These are phyloP conservation scores for Millerago galiae DNA, from an alignment of 805 yeast genomes.

Conservation along the genomic window DNA sequence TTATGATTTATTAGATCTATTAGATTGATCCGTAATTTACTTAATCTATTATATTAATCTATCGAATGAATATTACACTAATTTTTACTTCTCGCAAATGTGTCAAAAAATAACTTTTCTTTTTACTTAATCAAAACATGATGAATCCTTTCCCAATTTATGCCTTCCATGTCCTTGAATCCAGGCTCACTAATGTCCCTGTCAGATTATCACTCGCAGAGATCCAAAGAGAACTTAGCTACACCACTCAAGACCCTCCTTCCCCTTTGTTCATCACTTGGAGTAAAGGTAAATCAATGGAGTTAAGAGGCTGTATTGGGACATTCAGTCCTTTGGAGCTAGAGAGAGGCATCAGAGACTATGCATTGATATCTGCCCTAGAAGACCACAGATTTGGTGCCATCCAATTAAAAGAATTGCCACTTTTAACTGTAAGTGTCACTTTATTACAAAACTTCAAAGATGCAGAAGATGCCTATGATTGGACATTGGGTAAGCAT, in stretches of 20 bases:
- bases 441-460: slow-evolving; percentile 60
- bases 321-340: slow-evolving; percentile 59
- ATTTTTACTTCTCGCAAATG: no score
- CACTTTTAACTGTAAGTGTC: slow-evolving; percentile 40
- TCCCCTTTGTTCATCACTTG: slow-evolving; percentile 86
- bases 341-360: slow-evolving; percentile 53
- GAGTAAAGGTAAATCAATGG: slow-evolving; percentile 36
- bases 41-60: no score
- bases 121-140: not conserved
- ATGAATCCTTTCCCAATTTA: slow-evolving; percentile 20
- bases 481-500: slow-evolving; percentile 56
- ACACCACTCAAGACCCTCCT: slow-evolving; percentile 9
- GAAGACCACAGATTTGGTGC: slow-evolving; percentile 77
- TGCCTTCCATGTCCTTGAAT: slow-evolving; percentile 26
- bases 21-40: no score
- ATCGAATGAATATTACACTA: no score
- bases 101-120: not conserved
- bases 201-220: slow-evolving; percentile 8
- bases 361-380: slow-evolving; percentile 63
- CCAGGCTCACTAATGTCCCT: not conserved
- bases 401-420: slow-evolving; percentile 48
- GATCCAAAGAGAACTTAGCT: slow-evolving; percentile 11
- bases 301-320: slow-evolving; percentile 89
- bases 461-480: slow-evolving; percentile 36
- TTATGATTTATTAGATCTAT: no score